Evolutionary conservation across 257 asterid genomes (phyloP).

Genomic region (Oldenlandia corymbosa): DNA sequence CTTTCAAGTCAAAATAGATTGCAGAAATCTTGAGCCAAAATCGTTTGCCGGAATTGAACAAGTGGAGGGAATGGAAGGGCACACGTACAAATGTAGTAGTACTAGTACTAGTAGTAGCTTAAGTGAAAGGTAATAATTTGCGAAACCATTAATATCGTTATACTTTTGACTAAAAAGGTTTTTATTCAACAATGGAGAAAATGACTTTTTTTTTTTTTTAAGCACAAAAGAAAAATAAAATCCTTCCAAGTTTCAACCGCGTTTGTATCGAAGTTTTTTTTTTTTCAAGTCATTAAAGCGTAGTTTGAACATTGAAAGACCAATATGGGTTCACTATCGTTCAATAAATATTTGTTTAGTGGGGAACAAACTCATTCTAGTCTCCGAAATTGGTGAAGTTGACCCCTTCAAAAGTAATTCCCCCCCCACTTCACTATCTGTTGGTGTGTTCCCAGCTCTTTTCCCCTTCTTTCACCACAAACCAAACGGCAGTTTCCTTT

Average conservation of each 20-base stretch:
- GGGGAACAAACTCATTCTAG: conserved; percentile 19
- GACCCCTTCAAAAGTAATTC: conserved; percentile 1
- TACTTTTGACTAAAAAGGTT: background rate
- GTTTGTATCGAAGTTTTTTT: background rate
- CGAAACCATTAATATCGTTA: background rate
- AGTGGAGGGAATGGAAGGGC: no score
- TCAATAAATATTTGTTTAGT: conserved; percentile 6
- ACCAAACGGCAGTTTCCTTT: background rate
- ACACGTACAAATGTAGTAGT: no score
- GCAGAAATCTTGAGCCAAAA: no score
- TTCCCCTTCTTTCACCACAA: background rate
- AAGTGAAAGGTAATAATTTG: conserved; percentile 1
- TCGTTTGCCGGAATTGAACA: no score
- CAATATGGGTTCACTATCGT: background rate
- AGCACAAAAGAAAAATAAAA: background rate
- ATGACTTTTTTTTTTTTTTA: background rate
- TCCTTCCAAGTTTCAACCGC: conserved; percentile 11
- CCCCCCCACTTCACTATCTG: background rate
- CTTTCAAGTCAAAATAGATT: no score
- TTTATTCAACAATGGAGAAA: no score
- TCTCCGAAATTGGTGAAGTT: conserved; percentile 13
- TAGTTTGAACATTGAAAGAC: background rate
- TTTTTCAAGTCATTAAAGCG: conserved; percentile 4
- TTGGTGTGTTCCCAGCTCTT: background rate
- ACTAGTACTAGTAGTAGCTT: background rate